Evolutionary conservation across 495 filamentous ascomycete genomes (phyloP).

Genomic region (Aspergillus cavernicola): DNA sequence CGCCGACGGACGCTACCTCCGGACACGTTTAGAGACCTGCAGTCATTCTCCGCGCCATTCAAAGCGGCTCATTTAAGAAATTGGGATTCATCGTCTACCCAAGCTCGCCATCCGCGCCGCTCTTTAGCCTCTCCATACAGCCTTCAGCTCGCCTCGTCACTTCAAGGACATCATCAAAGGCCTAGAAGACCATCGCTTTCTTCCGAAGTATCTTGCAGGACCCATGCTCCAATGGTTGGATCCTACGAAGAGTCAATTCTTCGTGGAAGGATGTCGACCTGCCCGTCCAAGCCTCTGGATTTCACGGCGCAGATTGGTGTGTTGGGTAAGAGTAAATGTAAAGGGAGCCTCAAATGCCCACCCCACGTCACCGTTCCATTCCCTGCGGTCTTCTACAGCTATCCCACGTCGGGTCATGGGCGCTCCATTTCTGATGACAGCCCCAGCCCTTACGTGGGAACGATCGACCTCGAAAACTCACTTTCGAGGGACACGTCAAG

Average conservation of each 20-base stretch:
- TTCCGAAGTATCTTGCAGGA: conserved; percentile 70
- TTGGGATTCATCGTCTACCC: conserved; percentile 55
- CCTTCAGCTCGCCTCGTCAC: conserved; percentile 53
- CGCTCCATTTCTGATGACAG: conserved; percentile 66
- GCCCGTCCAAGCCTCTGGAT: conserved; percentile 85
- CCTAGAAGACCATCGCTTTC: conserved; percentile 67
- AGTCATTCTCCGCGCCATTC: conserved; percentile 29
- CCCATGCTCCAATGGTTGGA: conserved; percentile 92
- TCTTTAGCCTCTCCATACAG: conserved; percentile 63
- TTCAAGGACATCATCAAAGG: conserved; percentile 56
- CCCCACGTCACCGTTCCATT: conserved; percentile 91
- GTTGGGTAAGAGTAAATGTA: conserved; percentile 85
- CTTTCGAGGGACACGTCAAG: conserved; percentile 47
- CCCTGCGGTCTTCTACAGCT: conserved; percentile 95
- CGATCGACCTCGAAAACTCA: conserved; percentile 84
- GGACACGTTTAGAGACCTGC: conserved; percentile 44
- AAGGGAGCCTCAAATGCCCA: conserved; percentile 78
- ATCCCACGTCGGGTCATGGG: conserved; percentile 60
- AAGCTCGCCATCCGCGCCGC: conserved; percentile 68
- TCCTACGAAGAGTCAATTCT: conserved; percentile 98
- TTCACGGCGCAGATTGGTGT: conserved; percentile 97
- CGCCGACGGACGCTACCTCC: conserved; percentile 61
- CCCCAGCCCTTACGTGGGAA: conserved; percentile 93
- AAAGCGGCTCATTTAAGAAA: conserved; percentile 18
- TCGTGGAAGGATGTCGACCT: conserved; percentile 93